These are phyloP conservation scores for Cryptococcus floricola DNA, from an alignment of 1,284 basidiomycete species.

Conservation along the genomic window DNA sequence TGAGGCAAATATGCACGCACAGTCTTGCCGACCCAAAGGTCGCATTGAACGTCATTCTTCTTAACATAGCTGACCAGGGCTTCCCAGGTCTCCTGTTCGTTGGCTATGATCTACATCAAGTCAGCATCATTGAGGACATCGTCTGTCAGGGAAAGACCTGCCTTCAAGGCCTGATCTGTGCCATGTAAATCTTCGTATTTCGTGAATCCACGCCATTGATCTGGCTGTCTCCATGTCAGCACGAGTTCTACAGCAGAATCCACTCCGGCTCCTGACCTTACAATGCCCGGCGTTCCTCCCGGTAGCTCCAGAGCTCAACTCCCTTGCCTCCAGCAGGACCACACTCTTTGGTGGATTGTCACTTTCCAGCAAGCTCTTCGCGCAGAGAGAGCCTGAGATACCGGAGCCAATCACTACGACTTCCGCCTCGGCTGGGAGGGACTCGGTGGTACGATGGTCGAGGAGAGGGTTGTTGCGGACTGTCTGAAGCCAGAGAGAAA, in stretches of 20 bases:
- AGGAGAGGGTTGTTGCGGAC: slow-evolving; percentile 15
- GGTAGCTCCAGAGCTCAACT: slow-evolving; percentile 31
- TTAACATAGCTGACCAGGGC: slow-evolving; percentile 18
- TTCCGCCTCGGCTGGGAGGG: slow-evolving; percentile 15
- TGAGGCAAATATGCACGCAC: slow-evolving; percentile 2
- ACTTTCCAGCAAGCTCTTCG: slow-evolving; percentile 15
- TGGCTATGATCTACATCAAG: slow-evolving; percentile 17
- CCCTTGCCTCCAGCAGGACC: slow-evolving; percentile 35
- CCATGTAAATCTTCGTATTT: slow-evolving; percentile 13
- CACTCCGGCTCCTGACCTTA: not conserved
- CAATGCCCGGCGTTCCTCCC: slow-evolving; percentile 35
- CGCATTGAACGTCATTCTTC: slow-evolving; percentile 26
- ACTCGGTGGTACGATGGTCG: slow-evolving; percentile 12
- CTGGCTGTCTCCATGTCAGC: slow-evolving; percentile 7
- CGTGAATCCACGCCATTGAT: slow-evolving; percentile 22
- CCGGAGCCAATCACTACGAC: slow-evolving; percentile 24
- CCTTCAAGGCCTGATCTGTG: slow-evolving; percentile 25
- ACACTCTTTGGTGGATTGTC: slow-evolving; percentile 14
- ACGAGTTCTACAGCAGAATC: not conserved
- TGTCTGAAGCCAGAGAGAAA: slow-evolving; percentile 13
- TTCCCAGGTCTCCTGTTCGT: slow-evolving; percentile 22
- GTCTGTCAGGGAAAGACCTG: not conserved
- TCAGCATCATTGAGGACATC: not conserved
- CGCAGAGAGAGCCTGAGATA: slow-evolving; percentile 19
- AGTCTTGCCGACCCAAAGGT: slow-evolving; percentile 23